These are phyloP conservation scores for Insectozyma bohioensis DNA, from an alignment of 1,139 yeast species.

Conservation along the genomic window DNA sequence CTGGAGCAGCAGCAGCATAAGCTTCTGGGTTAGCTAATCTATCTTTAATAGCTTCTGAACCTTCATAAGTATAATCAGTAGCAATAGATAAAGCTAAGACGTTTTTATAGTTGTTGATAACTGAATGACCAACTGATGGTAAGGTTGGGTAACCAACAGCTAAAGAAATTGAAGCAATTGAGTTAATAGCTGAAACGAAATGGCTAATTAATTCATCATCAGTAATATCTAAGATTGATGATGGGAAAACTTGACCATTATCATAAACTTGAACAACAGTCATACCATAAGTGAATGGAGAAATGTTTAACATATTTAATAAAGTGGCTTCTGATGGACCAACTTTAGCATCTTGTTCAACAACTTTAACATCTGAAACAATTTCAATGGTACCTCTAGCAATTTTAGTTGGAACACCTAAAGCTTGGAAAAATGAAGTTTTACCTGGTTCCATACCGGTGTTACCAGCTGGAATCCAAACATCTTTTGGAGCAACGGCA, in stretches of 20 bases:
- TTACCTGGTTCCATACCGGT: conserved; percentile 99
- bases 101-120: conserved; percentile 99
- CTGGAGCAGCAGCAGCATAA: conserved; percentile 99
- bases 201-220: conserved; percentile 93
- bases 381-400: conserved; percentile 99
- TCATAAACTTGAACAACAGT: conserved; percentile 95
- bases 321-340: conserved; percentile 99
- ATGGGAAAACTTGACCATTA: conserved; percentile 97
- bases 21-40: conserved; percentile 80
- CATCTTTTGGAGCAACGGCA: conserved; percentile 98
- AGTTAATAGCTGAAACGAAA: conserved; percentile 89
- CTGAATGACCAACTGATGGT: conserved; percentile 99
- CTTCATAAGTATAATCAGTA: conserved; percentile 98
- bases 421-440: conserved; percentile 99
- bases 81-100: conserved; percentile 97
- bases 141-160: conserved; percentile 99
- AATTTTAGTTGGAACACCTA: conserved; percentile 99
- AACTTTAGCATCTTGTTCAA: conserved; percentile 79
- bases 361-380: conserved; percentile 95
- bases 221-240: conserved; percentile 95
- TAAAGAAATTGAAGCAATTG: conserved; percentile 94
- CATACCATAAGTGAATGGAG: conserved; percentile 99
- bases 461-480: conserved; percentile 98
- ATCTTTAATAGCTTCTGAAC: conserved; percentile 98
- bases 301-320: conserved; percentile 99